phyloP scores from a whole-genome alignment of 1,284 basidiomycete genomes.

The Polyporus tsugae region DNA sequence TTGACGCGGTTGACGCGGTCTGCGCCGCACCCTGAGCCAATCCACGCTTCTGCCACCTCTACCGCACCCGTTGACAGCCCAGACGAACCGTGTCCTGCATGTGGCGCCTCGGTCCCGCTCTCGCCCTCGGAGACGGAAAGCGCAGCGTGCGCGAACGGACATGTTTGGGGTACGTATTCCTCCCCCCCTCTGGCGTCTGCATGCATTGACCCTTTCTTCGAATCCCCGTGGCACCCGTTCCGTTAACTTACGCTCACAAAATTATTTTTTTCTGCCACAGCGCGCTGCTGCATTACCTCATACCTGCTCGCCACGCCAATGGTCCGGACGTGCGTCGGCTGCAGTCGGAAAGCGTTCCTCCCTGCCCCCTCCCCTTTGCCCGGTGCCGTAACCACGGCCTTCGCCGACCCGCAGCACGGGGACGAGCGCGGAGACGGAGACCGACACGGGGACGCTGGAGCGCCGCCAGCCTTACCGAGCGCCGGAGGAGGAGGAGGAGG shows the following conservation, averaged over 20 bases:
- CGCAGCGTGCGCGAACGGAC: conserved; percentile 71
- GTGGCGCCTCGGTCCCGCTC: conserved; percentile 62
- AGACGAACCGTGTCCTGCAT: conserved; percentile 75
- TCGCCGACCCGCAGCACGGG: not conserved
- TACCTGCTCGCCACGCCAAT: conserved; percentile 72
- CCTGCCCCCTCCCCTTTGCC: conserved; percentile 47
- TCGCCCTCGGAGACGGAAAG: conserved; percentile 55
- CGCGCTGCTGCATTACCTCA: conserved; percentile 75
- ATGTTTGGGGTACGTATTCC: conserved; percentile 64
- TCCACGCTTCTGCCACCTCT: conserved; percentile 27
- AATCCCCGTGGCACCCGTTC: not conserved
- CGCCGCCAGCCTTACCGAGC: not conserved
- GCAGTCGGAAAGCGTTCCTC: conserved; percentile 73
- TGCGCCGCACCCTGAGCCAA: conserved; percentile 12
- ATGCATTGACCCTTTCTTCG: not conserved
- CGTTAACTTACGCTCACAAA: not conserved
- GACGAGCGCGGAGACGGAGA: conserved; percentile 8
- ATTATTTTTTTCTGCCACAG: conserved; percentile 44
- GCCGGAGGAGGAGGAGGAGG: conserved; percentile 24
- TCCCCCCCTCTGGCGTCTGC: conserved; percentile 23
- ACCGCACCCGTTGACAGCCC: conserved; percentile 33
- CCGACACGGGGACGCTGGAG: not conserved
- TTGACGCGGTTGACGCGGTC: conserved; percentile 47
- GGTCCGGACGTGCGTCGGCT: conserved; percentile 76
- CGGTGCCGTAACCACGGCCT: conserved; percentile 9